Evolutionary conservation across 2,329 filamentous ascomycete species (phyloP), one percentile per base, ranked within the genome.

Genomic region (Hypocreales sp.): DNA sequence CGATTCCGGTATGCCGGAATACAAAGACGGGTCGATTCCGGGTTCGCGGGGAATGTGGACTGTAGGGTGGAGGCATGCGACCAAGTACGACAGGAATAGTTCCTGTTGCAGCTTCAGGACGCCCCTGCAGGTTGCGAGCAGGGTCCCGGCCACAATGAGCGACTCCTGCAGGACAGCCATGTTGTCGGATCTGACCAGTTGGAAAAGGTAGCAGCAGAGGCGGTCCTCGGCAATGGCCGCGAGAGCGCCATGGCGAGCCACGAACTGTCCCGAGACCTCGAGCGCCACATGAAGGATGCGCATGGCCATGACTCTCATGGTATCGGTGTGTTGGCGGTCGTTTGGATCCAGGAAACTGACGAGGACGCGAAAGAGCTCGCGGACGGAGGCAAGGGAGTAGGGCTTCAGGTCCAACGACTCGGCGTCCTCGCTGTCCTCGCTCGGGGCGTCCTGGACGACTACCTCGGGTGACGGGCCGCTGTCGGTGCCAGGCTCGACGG

Each of bases 91-190:
- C 20, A 98, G 58, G 46, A 92, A 98, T 1, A 98, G 64, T 54
- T 98, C 90, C 54, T 98, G 90, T 47, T 98, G 90, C 22, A 98
- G 62, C 56, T 95, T 95, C 23, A 98, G 64, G 10, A 94, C 81
- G 17, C 74, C 74, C 35, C 90, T 72, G 45, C 90, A 95, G 1
- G 90, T 95, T 16, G 86, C 79, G 18, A 98, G 59, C 15, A 98
- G 57, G 5, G 90, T 98, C 11, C 84, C 83, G 2, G 87, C 80
- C 27, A 98, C 90, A 34, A 87, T 78, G 13, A 98, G 60, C 3
- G 90, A 92, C 48, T 93, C 86, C 45, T 92, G 84, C 11, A 98
- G 60, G 31, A 98, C 83, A 8, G 82, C 78, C 70, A 95, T 90
- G 42, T 93, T 95, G 42, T 98, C 92, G 5, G 86, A 94, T 32